Percentiles rank a stretch among this genome's conserved stretches.
These are phyloP conservation scores for Phlegmacium glaucopus DNA, from an alignment of 768 basidiomycete species.

Conservation along the genomic window DNA sequence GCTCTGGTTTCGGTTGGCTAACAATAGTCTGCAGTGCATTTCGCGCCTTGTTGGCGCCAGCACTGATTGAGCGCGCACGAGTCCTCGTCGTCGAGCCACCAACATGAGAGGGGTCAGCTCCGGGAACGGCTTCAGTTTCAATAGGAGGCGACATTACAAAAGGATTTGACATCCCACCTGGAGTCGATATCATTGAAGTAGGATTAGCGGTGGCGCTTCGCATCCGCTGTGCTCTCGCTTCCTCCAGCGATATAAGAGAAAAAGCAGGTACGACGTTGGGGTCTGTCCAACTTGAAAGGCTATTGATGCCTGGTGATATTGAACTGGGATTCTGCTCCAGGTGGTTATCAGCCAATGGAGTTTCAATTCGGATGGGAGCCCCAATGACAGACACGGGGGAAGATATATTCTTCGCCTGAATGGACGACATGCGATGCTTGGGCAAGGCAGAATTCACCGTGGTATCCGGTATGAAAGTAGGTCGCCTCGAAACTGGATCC, in stretches of 20 bases:
- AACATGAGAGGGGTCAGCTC: conserved; percentile 9
- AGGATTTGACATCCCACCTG: conserved; percentile 20
- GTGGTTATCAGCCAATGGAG: conserved; percentile 24
- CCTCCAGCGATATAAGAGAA: conserved; percentile 71
- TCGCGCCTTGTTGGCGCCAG: conserved; percentile 48
- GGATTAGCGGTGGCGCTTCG: conserved; percentile 42
- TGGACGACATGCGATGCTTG: conserved; percentile 28
- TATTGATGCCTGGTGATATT: conserved; percentile 25
- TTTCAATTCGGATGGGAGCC: conserved; percentile 22
- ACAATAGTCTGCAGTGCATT: conserved; percentile 42
- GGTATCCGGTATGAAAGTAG: conserved; percentile 33
- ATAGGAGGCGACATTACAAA: conserved; percentile 29
- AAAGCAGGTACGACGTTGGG: conserved; percentile 46
- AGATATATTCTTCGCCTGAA: conserved; percentile 54
- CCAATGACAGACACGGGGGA: conserved; percentile 45
- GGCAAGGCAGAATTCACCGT: conserved; percentile 27
- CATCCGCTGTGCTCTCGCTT: conserved; percentile 70
- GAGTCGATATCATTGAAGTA: conserved; percentile 21
- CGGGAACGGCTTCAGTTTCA: conserved; percentile 24
- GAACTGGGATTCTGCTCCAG: conserved; percentile 10
- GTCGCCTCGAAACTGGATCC: conserved; percentile 27
- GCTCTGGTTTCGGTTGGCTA: conserved; percentile 38
- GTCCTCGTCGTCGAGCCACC: conserved; percentile 14
- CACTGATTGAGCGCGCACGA: conserved; percentile 62
- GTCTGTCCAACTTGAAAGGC: conserved; percentile 51